Base-by-base conservation (phyloP, 371 early-diverging fungal genomes). In the Cokeromyces recurvatus region DNA sequence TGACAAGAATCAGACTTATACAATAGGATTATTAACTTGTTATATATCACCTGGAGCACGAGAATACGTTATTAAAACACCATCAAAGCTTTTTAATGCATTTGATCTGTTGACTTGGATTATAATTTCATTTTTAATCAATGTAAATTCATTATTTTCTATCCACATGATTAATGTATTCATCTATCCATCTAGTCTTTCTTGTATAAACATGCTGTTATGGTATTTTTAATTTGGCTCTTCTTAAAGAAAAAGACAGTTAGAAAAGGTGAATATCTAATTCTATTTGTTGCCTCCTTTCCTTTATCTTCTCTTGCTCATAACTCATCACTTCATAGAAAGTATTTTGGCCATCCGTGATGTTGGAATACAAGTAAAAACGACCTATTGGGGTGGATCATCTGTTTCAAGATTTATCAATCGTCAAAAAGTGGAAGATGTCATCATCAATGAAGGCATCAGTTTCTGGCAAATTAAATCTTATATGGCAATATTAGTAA, bases 401-500 rank as follows among this genome's bases (percentile, higher is more conserved):
- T 65, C 68, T 19, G 71, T 64, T 1, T 71, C 79, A 0, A 61
- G 66, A 22, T 87, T 89, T 57, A 85, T 89, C 40, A 83, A 82
- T 53, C 46, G 70, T 29, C 59, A 68, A 24, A 73, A 78, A 37
- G 79, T 89, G 48, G 61, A 68, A 19, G 81, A 84, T 51, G 71
- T 87, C 10, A 67, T 87, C 43, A 84, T 89, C 52, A 85, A 86
- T 46, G 90, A 89, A 56, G 87, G 78, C 7, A 86, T 89, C 32
- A 82, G 83, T 6, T 67, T 86, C 68, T 79, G 81, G 68, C 85
- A 86, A 38, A 77, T 89, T 48, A 81, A 81, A 41, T 84, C 83
- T 22, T 87, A 86, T 55, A 59, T 89, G 68, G 87, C 85, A 8
- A 77, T 87, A 20, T 54, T 87, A 27, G 77, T 84, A 5, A 78